Conservation (phyloP, 73 alveolate species). For the Paramecium octaurelia region DNA sequence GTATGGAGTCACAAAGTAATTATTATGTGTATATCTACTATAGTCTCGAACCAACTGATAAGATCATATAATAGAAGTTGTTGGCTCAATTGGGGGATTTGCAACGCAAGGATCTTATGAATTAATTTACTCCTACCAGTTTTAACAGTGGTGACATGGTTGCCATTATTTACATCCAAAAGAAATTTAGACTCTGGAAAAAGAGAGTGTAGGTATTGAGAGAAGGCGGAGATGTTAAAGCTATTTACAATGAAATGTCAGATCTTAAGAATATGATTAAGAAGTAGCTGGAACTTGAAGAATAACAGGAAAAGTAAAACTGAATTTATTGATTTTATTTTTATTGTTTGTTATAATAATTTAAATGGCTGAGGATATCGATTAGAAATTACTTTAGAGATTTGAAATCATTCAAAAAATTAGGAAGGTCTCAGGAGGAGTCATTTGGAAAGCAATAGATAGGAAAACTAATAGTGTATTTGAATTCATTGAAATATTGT, state of each 20-base stretch:
- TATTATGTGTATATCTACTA: background rate
- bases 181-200: conserved; percentile 16
- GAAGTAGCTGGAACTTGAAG: conserved; percentile 7
- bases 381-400: conserved; percentile 10
- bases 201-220: background rate
- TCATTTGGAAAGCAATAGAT: conserved; percentile 42
- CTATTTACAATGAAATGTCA: conserved; percentile 36
- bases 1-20: conserved; percentile 53
- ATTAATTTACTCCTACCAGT: conserved; percentile 14
- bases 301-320: background rate
- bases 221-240: conserved; percentile 48
- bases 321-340: background rate
- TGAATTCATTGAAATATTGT: background rate
- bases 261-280: conserved; percentile 45
- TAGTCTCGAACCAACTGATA: conserved; percentile 55
- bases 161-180: conserved; percentile 1
- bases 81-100: background rate
- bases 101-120: background rate
- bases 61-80: background rate
- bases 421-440: background rate
- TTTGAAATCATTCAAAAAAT: conserved; percentile 28
- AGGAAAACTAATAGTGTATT: conserved; percentile 7
- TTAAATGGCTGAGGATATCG: conserved; percentile 21
- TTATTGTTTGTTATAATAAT: background rate
- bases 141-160: conserved; percentile 54